Percentiles rank a stretch among this genome's conserved stretches.
phyloP scores from a whole-genome alignment of 2,329 filamentous ascomycete species.

The Pyricularia sp. region DNA sequence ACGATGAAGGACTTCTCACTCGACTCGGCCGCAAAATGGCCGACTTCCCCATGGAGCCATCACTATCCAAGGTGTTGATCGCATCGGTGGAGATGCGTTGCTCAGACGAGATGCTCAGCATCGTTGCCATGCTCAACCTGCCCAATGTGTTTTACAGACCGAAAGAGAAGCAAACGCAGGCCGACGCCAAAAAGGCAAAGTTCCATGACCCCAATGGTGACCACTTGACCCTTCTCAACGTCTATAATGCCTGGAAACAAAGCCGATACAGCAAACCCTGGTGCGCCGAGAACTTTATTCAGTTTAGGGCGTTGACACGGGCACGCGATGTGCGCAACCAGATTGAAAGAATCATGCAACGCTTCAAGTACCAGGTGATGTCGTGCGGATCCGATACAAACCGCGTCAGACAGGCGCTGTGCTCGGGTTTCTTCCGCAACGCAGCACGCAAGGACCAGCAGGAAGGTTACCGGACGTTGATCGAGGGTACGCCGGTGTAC shows the following conservation, averaged over 20 bases:
- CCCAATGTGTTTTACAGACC: conserved; percentile 87
- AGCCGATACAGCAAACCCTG: conserved; percentile 75
- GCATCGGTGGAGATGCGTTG: conserved; percentile 71
- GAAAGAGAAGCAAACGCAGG: conserved; percentile 93
- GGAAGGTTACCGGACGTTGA: conserved; percentile 95
- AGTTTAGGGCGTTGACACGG: conserved; percentile 78
- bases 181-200: conserved; percentile 95
- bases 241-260: conserved; percentile 95
- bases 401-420: conserved; percentile 80
- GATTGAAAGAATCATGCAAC: conserved; percentile 85
- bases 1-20: conserved; percentile 91
- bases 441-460: conserved; percentile 89
- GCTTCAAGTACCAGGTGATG: conserved; percentile 73
- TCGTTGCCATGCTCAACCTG: conserved; percentile 89
- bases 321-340: conserved; percentile 91
- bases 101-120: conserved; percentile 87
- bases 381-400: conserved; percentile 84
- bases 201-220: conserved; percentile 95
- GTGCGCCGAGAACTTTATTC: conserved; percentile 98
- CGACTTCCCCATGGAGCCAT: conserved; percentile 95
- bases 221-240: conserved; percentile 88
- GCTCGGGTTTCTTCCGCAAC: conserved; percentile 92
- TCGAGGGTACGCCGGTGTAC: conserved; percentile 90
- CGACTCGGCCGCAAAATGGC: conserved; percentile 93
- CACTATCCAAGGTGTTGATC: conserved; percentile 83